These are phyloP conservation scores for Clavaria fumosa DNA, from an alignment of 768 basidiomycete genomes.

Conservation along the genomic window DNA sequence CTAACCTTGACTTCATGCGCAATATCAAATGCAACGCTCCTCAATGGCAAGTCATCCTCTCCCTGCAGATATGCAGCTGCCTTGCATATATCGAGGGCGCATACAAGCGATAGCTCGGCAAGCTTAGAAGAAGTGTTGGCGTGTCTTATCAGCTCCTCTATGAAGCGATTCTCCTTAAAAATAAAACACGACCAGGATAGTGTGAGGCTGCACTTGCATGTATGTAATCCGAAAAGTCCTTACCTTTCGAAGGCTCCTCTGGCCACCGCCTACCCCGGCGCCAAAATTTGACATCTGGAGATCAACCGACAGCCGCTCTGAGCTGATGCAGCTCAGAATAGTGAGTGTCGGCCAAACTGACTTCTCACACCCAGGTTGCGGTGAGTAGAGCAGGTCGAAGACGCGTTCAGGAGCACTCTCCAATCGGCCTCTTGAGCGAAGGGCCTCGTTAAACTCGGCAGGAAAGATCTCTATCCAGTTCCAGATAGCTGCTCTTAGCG, in stretches of 20 bases:
- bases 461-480: constrained; percentile 79
- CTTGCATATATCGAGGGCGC: constrained; percentile 64
- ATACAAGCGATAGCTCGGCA: constrained; percentile 52
- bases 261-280: constrained; percentile 7
- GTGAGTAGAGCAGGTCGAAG: constrained; percentile 62
- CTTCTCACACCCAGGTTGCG: constrained; percentile 30
- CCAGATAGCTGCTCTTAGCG: constrained; percentile 72
- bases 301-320: constrained; percentile 53
- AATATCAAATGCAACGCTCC: constrained; percentile 51
- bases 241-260: constrained; percentile 27
- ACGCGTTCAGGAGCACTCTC: constrained; percentile 79
- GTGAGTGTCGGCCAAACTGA: constrained; percentile 72
- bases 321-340: constrained; percentile 55
- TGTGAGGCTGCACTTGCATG: too few species aligned
- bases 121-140: constrained; percentile 38
- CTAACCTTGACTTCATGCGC: constrained; percentile 69
- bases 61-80: constrained; percentile 40
- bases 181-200: not conserved
- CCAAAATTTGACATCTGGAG: constrained; percentile 26
- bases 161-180: constrained; percentile 38
- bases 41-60: constrained; percentile 45
- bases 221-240: not conserved
- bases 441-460: constrained; percentile 59
- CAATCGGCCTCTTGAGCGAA: constrained; percentile 43
- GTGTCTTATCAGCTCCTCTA: constrained; percentile 46